A percentile compares a stretch with the other conserved stretches of the same genome.
These are phyloP conservation scores for Cystobasidium slooffiae DNA, from an alignment of 1,284 basidiomycete species.

Conservation along the genomic window DNA sequence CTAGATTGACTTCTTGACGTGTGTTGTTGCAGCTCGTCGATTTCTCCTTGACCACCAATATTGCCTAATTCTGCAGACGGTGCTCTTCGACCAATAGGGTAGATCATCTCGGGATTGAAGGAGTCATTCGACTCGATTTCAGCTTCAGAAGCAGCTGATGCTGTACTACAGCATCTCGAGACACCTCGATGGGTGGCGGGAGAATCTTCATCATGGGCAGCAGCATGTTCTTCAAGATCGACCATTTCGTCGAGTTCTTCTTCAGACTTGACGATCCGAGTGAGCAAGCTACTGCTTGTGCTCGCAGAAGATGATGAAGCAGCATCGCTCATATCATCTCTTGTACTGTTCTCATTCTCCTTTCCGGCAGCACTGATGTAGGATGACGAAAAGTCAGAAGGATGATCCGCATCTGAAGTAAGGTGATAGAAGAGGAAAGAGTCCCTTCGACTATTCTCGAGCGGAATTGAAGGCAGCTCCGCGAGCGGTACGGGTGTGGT, in stretches of 20 bases:
- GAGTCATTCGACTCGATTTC: constrained; percentile 27
- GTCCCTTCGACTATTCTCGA: constrained; percentile 7
- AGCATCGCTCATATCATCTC: constrained; percentile 19
- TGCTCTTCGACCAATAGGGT: constrained; percentile 17
- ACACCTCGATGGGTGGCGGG: neutral
- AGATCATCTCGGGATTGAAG: constrained; percentile 32
- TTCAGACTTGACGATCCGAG: constrained; percentile 34
- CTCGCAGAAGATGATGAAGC: constrained; percentile 7
- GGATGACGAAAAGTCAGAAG: constrained; percentile 3
- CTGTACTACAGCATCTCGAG: constrained; percentile 20
- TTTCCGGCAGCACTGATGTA: neutral
- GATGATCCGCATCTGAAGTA: constrained; percentile 25
- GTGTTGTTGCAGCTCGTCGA: neutral
- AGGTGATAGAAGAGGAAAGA: constrained; percentile 41
- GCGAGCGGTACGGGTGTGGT: constrained; percentile 34
- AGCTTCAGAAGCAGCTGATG: neutral
- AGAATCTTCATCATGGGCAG: neutral
- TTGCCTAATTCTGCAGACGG: constrained; percentile 10
- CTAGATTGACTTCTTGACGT: constrained; percentile 29
- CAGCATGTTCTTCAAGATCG: constrained; percentile 2
- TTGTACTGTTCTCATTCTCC: neutral
- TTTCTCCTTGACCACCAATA: constrained; percentile 17
- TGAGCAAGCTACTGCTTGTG: constrained; percentile 21
- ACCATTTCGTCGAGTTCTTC: constrained; percentile 31
- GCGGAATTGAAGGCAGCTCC: constrained; percentile 30